Base-by-base conservation (phyloP, 768 basidiomycete genomes). In the Hemileccinum impolitum region DNA sequence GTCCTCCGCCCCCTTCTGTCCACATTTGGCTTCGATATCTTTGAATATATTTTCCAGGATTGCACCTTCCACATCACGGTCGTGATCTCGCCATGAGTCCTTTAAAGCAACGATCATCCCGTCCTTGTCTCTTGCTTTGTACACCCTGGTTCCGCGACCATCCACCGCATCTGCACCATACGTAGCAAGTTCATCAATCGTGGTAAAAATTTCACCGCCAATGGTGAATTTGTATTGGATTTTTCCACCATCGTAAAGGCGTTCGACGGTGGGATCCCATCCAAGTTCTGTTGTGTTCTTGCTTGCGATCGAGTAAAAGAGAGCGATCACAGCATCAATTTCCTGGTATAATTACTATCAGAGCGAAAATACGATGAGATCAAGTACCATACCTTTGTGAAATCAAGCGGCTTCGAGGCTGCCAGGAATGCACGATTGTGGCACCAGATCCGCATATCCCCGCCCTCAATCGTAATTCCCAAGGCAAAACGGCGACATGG, bases 381-480 rank as follows among this genome's bases (percentile, higher is more conserved):
- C 18, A 19, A 2, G n/a, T n/a, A n/a, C 3, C 30, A n/a, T 38
- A 59, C 50, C 11, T n/a, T 12, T 1, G 9, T 30, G 14, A 50
- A 50, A 25, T 53, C 2, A 11, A 59, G 18, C 0, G 51, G 34
- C 7, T 2, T 9, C 7, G 45, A 50, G 5, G 38, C 32, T 0
- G 39, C 21, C 10, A 59, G 39, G 2, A 47, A 35, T n/a, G 45
- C 41, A 9, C 38, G 36, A 40, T 39, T 34, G 7, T 3, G 6
- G 11, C 36, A 60, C 70, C 70, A 71, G 18, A 70, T 1, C 17
- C 69, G 54, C 56, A 61, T 52, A 0, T 36, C 6, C 0, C 25
- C 55, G 38, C 62, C 54, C 43, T 69, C 62, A 14, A 67, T 47
- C 0, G 62, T 66, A 19, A 69, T 59, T 0, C 67, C 68, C 17